These are phyloP conservation scores for Knoxia roxburghii DNA, from an alignment of 257 asterid species.

Conservation along the genomic window DNA sequence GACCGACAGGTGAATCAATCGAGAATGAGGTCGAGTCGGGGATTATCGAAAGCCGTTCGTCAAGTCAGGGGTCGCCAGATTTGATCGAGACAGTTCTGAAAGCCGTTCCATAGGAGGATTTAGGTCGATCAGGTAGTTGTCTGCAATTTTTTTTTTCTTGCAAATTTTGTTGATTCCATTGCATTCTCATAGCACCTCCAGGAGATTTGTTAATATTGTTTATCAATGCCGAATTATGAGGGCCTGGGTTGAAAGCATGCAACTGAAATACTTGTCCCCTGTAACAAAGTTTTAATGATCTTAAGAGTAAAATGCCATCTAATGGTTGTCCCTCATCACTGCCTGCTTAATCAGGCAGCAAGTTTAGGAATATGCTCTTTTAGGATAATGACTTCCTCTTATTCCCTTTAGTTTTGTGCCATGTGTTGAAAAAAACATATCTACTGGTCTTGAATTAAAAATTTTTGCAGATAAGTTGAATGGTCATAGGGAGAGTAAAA, in stretches of 20 bases:
- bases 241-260: not conserved
- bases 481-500: not conserved
- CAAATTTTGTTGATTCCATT: too few species aligned
- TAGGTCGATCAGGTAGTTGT: too few species aligned
- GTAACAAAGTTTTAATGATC: too few species aligned
- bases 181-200: not conserved
- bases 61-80: too few species aligned
- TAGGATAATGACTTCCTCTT: not conserved
- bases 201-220: not conserved
- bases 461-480: not conserved
- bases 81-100: too few species aligned
- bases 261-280: not conserved
- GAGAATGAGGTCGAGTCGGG: too few species aligned
- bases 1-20: too few species aligned
- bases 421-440: not conserved
- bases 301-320: too few species aligned
- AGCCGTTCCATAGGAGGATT: too few species aligned
- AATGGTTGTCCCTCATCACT: not conserved
- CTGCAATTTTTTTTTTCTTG: too few species aligned
- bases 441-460: not conserved
- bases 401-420: not conserved
- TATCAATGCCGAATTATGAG: not conserved
- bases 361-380: not conserved
- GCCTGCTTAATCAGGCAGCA: not conserved
- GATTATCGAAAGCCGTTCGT: too few species aligned